phyloP scores from a whole-genome alignment of 139 green algal species.

The Klebsormidium nitens region DNA sequence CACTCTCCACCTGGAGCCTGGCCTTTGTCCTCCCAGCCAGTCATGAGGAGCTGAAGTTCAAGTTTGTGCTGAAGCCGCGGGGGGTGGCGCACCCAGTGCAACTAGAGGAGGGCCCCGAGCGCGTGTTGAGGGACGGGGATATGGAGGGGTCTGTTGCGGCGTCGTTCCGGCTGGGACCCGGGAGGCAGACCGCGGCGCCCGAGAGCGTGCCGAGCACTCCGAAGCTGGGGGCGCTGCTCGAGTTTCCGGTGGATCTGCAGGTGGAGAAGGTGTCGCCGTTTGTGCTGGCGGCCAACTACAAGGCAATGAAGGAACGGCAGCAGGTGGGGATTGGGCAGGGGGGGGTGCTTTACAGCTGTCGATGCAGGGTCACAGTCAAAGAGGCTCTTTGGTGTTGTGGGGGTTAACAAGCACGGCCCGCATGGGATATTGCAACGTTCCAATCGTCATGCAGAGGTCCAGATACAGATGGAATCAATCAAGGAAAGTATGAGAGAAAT shows the following conservation, averaged over 20 bases:
- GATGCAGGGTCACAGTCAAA: no score
- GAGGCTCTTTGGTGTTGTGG: no score
- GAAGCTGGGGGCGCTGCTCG: background rate
- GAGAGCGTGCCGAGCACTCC: no score
- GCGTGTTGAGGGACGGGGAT: background rate
- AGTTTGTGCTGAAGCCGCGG: conserved; percentile 13
- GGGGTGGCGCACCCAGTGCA: background rate
- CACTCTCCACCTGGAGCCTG: conserved; percentile 13
- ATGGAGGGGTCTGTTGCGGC: conserved; percentile 9
- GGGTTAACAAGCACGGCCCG: no score
- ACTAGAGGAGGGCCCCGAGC: conserved; percentile 4
- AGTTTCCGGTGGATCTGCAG: conserved; percentile 14
- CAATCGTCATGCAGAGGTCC: no score
- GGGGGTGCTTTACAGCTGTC: no score
- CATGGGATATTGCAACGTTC: no score
- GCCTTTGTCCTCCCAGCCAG: conserved; percentile 18
- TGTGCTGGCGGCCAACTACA: conserved; percentile 15
- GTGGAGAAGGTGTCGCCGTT: conserved; percentile 14
- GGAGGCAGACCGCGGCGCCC: background rate
- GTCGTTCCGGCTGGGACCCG: background rate
- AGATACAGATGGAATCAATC: no score
- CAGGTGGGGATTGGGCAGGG: no score
- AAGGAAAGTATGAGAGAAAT: no score
- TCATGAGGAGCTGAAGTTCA: conserved; percentile 18
- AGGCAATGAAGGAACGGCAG: no score